phyloP scores from a whole-genome alignment of 2,329 filamentous ascomycete species.

The Diaporthe sp. region DNA sequence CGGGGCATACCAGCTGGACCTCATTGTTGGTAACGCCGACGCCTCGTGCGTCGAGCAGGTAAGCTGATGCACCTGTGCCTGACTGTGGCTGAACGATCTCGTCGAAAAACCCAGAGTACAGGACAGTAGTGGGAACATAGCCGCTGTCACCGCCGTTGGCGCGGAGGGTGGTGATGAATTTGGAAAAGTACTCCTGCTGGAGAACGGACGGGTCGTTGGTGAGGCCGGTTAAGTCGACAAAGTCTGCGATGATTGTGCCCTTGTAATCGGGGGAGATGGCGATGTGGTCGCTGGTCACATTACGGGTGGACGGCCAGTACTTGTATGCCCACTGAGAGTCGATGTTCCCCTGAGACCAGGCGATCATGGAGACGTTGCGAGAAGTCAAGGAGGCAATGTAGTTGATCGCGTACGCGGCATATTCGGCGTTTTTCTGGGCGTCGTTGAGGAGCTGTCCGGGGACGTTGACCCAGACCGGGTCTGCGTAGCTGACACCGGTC shows the following conservation, averaged over 20 bases:
- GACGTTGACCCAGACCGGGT: slow-evolving; percentile 70
- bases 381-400: slow-evolving; percentile 56
- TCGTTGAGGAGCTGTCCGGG: slow-evolving; percentile 62
- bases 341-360: slow-evolving; percentile 69
- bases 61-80: slow-evolving; percentile 61
- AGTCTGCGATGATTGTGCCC: slow-evolving; percentile 44
- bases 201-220: slow-evolving; percentile 53
- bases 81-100: slow-evolving; percentile 66
- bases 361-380: slow-evolving; percentile 58
- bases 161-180: slow-evolving; percentile 59
- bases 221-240: not conserved
- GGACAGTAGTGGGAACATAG: slow-evolving; percentile 68
- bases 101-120: slow-evolving; percentile 58
- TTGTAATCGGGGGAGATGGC: slow-evolving; percentile 65
- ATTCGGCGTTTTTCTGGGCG: slow-evolving; percentile 66
- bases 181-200: slow-evolving; percentile 61
- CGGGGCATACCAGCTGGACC: slow-evolving; percentile 62
- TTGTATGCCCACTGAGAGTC: slow-evolving; percentile 70
- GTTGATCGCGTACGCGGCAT: slow-evolving; percentile 70
- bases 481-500: slow-evolving; percentile 55
- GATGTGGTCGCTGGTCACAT: slow-evolving; percentile 62
- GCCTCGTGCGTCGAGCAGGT: slow-evolving; percentile 54
- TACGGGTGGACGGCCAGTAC: slow-evolving; percentile 66
- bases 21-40: slow-evolving; percentile 65
- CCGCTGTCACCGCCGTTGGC: slow-evolving; percentile 61